Evolutionary conservation across 2,329 filamentous ascomycete species (phyloP), one percentile per base, ranked within the genome.

Genomic region (Bimuria novae-zelandiae): DNA sequence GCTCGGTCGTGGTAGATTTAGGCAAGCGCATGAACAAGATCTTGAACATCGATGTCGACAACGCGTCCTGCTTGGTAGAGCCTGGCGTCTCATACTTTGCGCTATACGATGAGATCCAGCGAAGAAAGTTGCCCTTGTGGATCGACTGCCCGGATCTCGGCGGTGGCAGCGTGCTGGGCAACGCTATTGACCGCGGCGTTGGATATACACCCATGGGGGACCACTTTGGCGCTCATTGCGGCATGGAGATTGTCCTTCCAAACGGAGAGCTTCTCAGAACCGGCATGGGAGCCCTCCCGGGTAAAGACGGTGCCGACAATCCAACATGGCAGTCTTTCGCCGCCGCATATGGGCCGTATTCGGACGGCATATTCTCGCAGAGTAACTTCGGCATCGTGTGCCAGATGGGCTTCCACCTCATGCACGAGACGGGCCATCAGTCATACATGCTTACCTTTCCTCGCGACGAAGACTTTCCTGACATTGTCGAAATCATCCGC

Each of bases 361-460:
- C 68, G 14, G 71, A 74, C 49, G 72, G 70, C 40, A 67, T 72
- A 41, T 74, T 74, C 55, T 64, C 71, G 0, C 71, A 75, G 44
- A 65, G 63, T 25, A 71, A 70, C 17, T 62, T 73, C 12, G 71
- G 72, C 6, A 72, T 74, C 22, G 70, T 73, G 2, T 64, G 63
- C 5, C 83, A 84, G 64, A 80, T 84, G 75, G 82, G 81, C 0
- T 75, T 83, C 58, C 77, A 73, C 68, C 70, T 84, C 29, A 83
- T 83, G 81, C 77, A 77, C 1, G 80, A 81, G 40, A 79, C 79
- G 0, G 79, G 76, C 1, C 78, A 79, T 54, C 77, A 81, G 67
- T 67, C 67, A 10, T 74, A 75, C 44, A 56, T 75, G 35, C 69
- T 76, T 57, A 80, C 78, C 0, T 76, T 83, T 29, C 76, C 77